Evolutionary conservation across 192 early-diverging fungal species (phyloP).

Genomic region (Coemansia sp.): DNA sequence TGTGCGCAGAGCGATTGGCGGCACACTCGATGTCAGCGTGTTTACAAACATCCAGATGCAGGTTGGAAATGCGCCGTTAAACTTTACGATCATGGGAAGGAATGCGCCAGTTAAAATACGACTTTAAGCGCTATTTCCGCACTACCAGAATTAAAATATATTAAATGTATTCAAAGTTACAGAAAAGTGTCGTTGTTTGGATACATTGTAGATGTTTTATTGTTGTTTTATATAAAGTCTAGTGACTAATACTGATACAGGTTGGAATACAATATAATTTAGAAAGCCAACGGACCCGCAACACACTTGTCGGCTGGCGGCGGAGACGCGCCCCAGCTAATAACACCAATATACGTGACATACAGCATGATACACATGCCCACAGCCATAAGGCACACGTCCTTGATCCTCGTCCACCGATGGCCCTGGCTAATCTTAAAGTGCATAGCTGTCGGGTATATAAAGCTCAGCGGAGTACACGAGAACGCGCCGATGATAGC

Average conservation of each 20-base stretch:
- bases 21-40: constrained; percentile 44
- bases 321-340: constrained; percentile 41
- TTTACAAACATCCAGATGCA: constrained; percentile 38
- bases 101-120: constrained; percentile 43
- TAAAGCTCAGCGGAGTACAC: constrained; percentile 73
- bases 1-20: constrained; percentile 36
- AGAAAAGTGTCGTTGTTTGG: too few species aligned
- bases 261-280: neutral
- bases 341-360: constrained; percentile 63
- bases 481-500: constrained; percentile 82
- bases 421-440: constrained; percentile 56
- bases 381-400: constrained; percentile 61
- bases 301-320: constrained; percentile 19
- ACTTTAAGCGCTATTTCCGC: neutral
- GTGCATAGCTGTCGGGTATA: constrained; percentile 86
- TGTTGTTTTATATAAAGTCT: neutral
- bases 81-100: constrained; percentile 35
- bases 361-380: constrained; percentile 74
- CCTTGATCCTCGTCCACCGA: constrained; percentile 53
- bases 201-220: too few species aligned
- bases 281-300: neutral
- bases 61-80: constrained; percentile 37
- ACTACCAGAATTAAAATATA: too few species aligned
- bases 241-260: too few species aligned
- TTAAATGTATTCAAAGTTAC: too few species aligned